A percentile compares a stretch with the other conserved stretches of the same genome.
Conservation (phyloP, 2,329 filamentous ascomycete species). For the Hypoxylon sp. region DNA sequence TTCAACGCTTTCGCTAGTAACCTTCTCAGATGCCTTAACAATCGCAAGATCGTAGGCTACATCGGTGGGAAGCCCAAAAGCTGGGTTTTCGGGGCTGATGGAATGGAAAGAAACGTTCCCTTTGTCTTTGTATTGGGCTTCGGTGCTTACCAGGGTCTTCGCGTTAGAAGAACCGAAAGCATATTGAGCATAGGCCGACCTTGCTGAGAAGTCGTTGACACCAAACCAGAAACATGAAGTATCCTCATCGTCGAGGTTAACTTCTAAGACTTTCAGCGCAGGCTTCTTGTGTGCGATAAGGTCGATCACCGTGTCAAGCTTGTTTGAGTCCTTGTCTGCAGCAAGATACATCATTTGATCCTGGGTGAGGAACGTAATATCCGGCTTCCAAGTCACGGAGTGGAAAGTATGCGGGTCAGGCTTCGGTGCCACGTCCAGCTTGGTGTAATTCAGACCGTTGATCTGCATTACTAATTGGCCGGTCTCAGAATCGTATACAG, state of each 20-base stretch:
- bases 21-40: slow-evolving; percentile 14
- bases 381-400: slow-evolving; percentile 44
- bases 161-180: slow-evolving; percentile 20
- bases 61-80: slow-evolving; percentile 3
- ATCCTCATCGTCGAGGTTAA: slow-evolving; percentile 42
- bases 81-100: background rate
- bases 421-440: slow-evolving; percentile 45
- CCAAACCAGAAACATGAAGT: slow-evolving; percentile 13
- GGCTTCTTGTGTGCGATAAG: slow-evolving; percentile 57
- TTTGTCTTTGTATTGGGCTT: slow-evolving; percentile 14
- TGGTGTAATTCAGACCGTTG: slow-evolving; percentile 41
- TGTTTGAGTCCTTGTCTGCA: background rate
- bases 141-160: slow-evolving; percentile 18
- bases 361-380: slow-evolving; percentile 43
- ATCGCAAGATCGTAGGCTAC: slow-evolving; percentile 25
- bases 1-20: background rate
- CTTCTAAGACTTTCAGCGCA: slow-evolving; percentile 53
- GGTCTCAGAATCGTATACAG: slow-evolving; percentile 40
- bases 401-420: slow-evolving; percentile 48
- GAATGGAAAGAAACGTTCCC: slow-evolving; percentile 21
- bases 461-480: slow-evolving; percentile 45
- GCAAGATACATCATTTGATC: slow-evolving; percentile 19
- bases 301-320: slow-evolving; percentile 48
- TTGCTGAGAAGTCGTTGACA: background rate
- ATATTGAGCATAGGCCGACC: slow-evolving; percentile 30